These are phyloP conservation scores for Emergomyces africanus DNA, from an alignment of 2,329 filamentous ascomycete genomes.

Conservation along the genomic window DNA sequence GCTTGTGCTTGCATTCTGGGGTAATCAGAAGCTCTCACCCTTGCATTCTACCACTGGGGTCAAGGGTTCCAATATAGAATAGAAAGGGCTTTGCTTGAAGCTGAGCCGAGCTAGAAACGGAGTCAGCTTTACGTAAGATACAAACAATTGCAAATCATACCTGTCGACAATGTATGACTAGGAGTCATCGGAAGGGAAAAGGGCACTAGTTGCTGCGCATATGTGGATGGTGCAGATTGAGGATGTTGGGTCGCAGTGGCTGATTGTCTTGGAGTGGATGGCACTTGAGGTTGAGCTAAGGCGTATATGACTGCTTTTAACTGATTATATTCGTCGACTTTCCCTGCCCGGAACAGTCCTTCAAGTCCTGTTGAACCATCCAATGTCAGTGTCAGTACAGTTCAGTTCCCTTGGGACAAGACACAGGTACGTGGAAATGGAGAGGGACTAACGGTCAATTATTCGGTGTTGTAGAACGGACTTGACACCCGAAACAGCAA, in stretches of 20 bases:
- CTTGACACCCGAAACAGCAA: constrained; percentile 76
- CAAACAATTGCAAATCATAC: constrained; percentile 12
- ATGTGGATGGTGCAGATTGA: constrained; percentile 15
- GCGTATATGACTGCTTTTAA: constrained; percentile 22
- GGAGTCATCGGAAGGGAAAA: constrained; percentile 20
- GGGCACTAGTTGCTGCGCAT: constrained; percentile 13
- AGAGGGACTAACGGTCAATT: constrained; percentile 52
- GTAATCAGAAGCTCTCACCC: constrained; percentile 41
- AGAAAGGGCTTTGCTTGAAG: constrained; percentile 79
- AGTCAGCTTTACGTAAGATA: not conserved
- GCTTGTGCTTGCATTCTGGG: constrained; percentile 12
- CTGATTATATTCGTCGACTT: constrained; percentile 19
- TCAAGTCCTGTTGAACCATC: constrained; percentile 17
- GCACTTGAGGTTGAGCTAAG: constrained; percentile 17
- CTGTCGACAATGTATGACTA: constrained; percentile 17
- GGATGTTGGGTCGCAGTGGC: constrained; percentile 14
- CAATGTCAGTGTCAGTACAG: constrained; percentile 4
- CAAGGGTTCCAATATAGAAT: constrained; percentile 53
- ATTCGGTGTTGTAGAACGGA: constrained; percentile 67
- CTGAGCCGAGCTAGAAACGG: constrained; percentile 29
- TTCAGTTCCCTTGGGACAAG: constrained; percentile 31
- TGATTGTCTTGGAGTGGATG: constrained; percentile 16
- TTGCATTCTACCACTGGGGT: constrained; percentile 57
- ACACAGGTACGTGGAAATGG: not conserved
- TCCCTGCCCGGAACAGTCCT: constrained; percentile 13